A percentile compares a stretch with the other conserved stretches of the same genome.
These are phyloP conservation scores for Crotalaria pallida DNA, from an alignment of 306 rosid species.

Conservation along the genomic window DNA sequence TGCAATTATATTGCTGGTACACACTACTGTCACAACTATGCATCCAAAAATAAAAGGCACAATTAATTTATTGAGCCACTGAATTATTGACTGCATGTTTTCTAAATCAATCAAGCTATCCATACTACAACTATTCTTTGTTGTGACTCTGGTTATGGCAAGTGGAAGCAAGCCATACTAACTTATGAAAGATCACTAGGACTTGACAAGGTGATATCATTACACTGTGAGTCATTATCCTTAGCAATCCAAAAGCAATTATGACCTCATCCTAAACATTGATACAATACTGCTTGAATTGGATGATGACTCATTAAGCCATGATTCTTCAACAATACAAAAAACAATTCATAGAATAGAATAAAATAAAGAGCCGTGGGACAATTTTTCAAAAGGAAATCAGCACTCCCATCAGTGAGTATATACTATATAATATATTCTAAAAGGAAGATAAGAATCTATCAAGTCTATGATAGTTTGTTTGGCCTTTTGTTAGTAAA, in stretches of 20 bases:
- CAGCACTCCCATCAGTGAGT: not conserved
- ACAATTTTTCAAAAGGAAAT: not conserved
- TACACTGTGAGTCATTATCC: not conserved
- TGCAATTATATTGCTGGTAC: not conserved
- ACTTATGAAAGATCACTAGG: not conserved
- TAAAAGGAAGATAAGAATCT: not conserved
- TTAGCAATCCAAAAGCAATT: not conserved
- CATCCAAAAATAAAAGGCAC: not conserved
- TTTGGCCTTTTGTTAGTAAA: too few relatives aligned
- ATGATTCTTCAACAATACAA: not conserved
- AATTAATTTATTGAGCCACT: too few relatives aligned
- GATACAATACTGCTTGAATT: not conserved
- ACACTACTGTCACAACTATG: not conserved
- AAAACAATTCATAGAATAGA: not conserved
- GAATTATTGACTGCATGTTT: not conserved
- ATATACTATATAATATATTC: not conserved
- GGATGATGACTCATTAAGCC: not conserved
- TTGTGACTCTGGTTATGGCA: not conserved
- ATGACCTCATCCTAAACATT: not conserved
- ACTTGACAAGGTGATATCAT: not conserved
- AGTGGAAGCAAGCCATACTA: not conserved
- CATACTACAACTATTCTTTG: not conserved
- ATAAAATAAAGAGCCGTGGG: not conserved
- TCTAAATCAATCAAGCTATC: not conserved
- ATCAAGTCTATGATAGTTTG: not conserved